These are phyloP conservation scores for Chlamydomonas applanata DNA, from an alignment of 139 green algal species.

Conservation along the genomic window DNA sequence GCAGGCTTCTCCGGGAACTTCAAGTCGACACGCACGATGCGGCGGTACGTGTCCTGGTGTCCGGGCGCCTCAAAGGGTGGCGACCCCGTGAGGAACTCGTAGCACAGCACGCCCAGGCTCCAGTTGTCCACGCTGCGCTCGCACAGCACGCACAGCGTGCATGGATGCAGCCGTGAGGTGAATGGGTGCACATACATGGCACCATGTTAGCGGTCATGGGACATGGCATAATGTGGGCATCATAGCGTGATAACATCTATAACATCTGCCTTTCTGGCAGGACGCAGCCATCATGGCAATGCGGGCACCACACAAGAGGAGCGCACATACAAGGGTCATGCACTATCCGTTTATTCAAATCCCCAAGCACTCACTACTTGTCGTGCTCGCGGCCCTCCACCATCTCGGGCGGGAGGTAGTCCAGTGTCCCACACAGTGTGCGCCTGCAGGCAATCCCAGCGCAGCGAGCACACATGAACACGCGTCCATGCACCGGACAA, in stretches of 20 bases:
- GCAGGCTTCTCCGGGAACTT: slow-evolving; percentile 68
- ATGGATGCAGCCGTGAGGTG: neutral
- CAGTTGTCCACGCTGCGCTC: slow-evolving; percentile 85
- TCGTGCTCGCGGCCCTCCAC: slow-evolving; percentile 74
- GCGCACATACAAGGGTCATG: too few species aligned
- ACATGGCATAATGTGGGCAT: neutral
- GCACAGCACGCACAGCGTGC: neutral
- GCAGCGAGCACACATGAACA: neutral
- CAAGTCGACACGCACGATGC: slow-evolving; percentile 90
- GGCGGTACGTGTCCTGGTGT: slow-evolving; percentile 57
- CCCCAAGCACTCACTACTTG: slow-evolving; percentile 4
- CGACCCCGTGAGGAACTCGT: slow-evolving; percentile 93
- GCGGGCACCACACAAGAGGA: too few species aligned
- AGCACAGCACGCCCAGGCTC: slow-evolving; percentile 93
- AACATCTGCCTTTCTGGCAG: too few species aligned
- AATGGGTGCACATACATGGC: neutral
- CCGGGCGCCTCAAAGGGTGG: slow-evolving; percentile 93
- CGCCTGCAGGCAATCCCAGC: slow-evolving; percentile 62
- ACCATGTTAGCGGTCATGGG: neutral
- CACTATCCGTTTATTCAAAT: too few species aligned
- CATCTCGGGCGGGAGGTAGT: slow-evolving; percentile 99
- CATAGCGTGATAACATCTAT: too few species aligned
- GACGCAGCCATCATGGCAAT: too few species aligned
- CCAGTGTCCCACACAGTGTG: slow-evolving; percentile 98
- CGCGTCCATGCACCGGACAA: too few species aligned